These are phyloP conservation scores for Mortierella sp. DNA, from an alignment of 371 early-diverging fungal species.

Conservation along the genomic window DNA sequence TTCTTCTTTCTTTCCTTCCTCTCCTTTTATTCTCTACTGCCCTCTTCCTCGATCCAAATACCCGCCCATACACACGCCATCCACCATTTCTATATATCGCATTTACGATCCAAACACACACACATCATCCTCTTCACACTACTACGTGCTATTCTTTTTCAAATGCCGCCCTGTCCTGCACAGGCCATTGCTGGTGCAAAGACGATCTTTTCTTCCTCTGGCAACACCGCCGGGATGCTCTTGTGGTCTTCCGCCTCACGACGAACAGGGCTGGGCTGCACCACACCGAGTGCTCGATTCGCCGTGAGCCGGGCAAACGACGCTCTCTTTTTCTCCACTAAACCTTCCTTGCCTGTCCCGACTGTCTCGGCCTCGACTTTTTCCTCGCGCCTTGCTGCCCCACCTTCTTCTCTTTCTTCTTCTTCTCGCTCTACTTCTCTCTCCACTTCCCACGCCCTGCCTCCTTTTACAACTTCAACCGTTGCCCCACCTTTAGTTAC, in stretches of 20 bases:
- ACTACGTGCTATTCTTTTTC: no score
- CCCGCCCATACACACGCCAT: background rate
- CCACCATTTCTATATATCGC: background rate
- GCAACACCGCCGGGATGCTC: background rate
- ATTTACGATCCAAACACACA: background rate
- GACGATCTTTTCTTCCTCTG: background rate
- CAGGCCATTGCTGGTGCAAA: constrained; percentile 1
- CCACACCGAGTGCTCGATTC: background rate
- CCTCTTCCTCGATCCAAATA: background rate
- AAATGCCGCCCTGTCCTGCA: constrained; percentile 11
- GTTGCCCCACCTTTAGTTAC: background rate
- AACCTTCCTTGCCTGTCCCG: background rate
- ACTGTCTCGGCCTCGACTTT: constrained; percentile 1
- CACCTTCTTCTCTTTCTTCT: background rate
- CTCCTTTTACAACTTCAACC: constrained; percentile 10
- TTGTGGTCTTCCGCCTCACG: background rate
- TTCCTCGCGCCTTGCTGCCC: background rate
- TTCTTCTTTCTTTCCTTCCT: background rate
- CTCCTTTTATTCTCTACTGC: background rate
- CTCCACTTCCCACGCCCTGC: background rate
- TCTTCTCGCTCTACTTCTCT: background rate
- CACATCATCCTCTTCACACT: no score
- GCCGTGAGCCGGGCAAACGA: constrained; percentile 1
- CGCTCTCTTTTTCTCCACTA: constrained; percentile 2
- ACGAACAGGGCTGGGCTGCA: background rate